phyloP scores from a whole-genome alignment of 331 rosid species.

The Quercus phellos region DNA sequence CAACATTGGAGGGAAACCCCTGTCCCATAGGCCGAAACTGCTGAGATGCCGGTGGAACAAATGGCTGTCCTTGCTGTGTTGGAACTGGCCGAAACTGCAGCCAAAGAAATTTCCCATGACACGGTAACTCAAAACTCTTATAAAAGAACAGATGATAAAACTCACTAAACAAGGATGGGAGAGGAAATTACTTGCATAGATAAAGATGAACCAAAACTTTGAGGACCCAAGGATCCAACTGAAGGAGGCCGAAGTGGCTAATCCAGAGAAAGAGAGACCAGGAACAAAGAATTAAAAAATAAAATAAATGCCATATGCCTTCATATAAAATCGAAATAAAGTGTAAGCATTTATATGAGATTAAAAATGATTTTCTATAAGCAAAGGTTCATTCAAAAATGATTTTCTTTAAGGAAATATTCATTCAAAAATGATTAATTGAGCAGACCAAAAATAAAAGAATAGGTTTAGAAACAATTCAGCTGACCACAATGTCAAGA shows the following conservation, averaged over 20 bases:
- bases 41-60: slow-evolving; percentile 53
- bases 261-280: background rate
- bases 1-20: slow-evolving; percentile 56
- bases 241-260: slow-evolving; percentile 29
- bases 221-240: slow-evolving; percentile 36
- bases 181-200: slow-evolving; percentile 20
- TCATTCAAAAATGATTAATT: background rate
- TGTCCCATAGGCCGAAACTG: slow-evolving; percentile 74
- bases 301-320: background rate
- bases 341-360: no score
- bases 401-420: background rate
- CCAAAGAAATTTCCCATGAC: background rate
- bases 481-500: background rate
- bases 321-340: background rate
- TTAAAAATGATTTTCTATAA: background rate
- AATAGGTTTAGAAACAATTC: background rate
- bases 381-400: background rate
- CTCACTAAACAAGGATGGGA: background rate
- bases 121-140: background rate
- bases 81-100: slow-evolving; percentile 79
- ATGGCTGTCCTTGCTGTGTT: slow-evolving; percentile 71
- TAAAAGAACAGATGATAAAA: slow-evolving; percentile 4
- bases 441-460: background rate
- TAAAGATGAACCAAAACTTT: slow-evolving; percentile 31
- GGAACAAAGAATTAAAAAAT: background rate